Evolutionary conservation across 495 filamentous ascomycete species (phyloP), one percentile per base, ranked within the genome.

Genomic region (Collariella sp.): DNA sequence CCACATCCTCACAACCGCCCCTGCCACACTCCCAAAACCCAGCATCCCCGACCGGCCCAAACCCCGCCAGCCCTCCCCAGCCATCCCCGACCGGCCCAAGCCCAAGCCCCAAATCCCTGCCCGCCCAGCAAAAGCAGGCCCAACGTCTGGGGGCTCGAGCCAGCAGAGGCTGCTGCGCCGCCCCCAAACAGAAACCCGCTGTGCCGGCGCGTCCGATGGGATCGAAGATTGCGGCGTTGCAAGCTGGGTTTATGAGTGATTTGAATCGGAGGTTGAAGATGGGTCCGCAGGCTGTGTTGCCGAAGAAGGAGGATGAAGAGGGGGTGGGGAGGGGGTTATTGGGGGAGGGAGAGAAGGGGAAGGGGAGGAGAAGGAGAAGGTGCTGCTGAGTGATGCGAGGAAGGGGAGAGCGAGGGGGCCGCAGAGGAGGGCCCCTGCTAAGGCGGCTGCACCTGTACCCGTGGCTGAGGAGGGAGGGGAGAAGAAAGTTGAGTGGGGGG

Each of bases 371-470:
- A 76, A 81, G 59, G 83, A 91, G 63, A 91, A 90, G 68, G 80
- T 76, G 16, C 89, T 89, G 13, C 70, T 98, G 26, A 76, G 72
- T 35, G 93, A 97, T 72, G 88, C 89, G 26, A 78, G 94, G 50
- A 97, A 97, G 72, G 82, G 89, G 13, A 76, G 93, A 52, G 93
- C 93, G 16, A 84, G 87, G 58, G 94, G 93, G 20, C 93, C 93
- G 7, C 83, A 86, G 59, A 79, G 93, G 55, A 76, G 93, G 65
- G 78, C 78, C 10, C 78, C 78, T 1, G 72, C 74, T 39, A 85
- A 72, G 26, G 65, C 61, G 43, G 58, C 68, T 20, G 51, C 63
- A 41, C 54, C 52, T 15, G 45, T 49, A 6, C 53, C 29, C 3
- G 22, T 22, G 29, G 18, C 54, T 34, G 68, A 61, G 53, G 52